A percentile compares a stretch with the other conserved stretches of the same genome.
Evolutionary conservation across 495 filamentous ascomycete genomes (phyloP).

Genomic region (Xylaria palmicola): DNA sequence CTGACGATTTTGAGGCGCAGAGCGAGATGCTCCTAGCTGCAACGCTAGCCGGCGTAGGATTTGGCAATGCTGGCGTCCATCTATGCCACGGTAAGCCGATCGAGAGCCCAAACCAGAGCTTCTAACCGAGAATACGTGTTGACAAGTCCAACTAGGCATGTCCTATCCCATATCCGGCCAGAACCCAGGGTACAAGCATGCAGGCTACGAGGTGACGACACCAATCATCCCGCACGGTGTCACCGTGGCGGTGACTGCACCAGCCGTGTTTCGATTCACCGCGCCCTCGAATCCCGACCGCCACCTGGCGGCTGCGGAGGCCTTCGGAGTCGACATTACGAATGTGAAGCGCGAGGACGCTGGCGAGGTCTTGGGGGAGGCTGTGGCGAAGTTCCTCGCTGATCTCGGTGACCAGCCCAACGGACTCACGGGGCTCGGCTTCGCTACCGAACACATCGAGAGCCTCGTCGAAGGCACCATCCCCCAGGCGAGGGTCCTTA

Average conservation of each 20-base stretch:
- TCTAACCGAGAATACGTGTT: neutral
- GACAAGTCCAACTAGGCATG: conserved; percentile 57
- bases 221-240: conserved; percentile 96
- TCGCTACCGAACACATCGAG: conserved; percentile 69
- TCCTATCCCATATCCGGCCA: conserved; percentile 92
- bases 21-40: conserved; percentile 92
- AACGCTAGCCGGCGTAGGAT: conserved; percentile 91
- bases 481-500: conserved; percentile 84
- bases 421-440: conserved; percentile 82
- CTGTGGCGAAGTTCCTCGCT: conserved; percentile 73
- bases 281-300: conserved; percentile 86
- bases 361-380: conserved; percentile 81
- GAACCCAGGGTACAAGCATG: conserved; percentile 85
- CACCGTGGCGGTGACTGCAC: conserved; percentile 89
- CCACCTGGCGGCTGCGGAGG: conserved; percentile 84
- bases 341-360: conserved; percentile 84
- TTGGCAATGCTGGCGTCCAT: conserved; percentile 96
- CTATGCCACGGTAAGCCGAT: conserved; percentile 72
- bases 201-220: conserved; percentile 69
- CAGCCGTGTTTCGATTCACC: conserved; percentile 92
- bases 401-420: conserved; percentile 86
- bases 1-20: conserved; percentile 88
- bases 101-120: neutral
- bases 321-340: conserved; percentile 84
- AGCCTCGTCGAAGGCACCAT: conserved; percentile 89